Conservation (phyloP, 257 asterid species). For the Solanum virginianum region DNA sequence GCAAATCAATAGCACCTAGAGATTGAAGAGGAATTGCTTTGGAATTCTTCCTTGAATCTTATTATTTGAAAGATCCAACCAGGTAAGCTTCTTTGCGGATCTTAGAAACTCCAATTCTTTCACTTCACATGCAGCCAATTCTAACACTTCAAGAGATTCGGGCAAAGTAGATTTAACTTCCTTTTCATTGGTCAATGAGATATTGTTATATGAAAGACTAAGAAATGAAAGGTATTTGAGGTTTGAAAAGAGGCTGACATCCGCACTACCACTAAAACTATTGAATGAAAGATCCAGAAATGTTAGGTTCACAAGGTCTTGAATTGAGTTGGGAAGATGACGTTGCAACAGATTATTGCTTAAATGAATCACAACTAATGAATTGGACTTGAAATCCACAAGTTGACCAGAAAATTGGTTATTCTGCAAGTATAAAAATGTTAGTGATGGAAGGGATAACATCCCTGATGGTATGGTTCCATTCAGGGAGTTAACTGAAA, state of each 20-base stretch:
- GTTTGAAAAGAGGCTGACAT: background rate
- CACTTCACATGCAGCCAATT: accelerated
- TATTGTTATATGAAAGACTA: background rate
- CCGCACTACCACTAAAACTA: background rate
- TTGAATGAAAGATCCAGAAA: accelerated
- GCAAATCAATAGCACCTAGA: background rate
- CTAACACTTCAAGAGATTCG: accelerated
- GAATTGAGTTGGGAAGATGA: background rate
- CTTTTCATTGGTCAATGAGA: background rate
- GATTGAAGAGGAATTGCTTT: background rate
- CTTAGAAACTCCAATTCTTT: background rate
- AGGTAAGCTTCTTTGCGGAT: no score
- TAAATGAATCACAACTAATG: background rate
- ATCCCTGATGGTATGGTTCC: background rate
- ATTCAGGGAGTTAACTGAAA: background rate
- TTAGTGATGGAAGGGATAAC: background rate
- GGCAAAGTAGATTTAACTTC: background rate
- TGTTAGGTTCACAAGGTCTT: background rate
- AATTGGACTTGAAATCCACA: background rate
- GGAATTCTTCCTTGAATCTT: no score
- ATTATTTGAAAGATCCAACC: no score
- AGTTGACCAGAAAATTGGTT: background rate
- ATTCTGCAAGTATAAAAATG: accelerated
- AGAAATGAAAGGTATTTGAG: background rate
- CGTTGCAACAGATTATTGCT: background rate